These are phyloP conservation scores for Alternaria brassicicola DNA, from an alignment of 2,329 filamentous ascomycete genomes.

Conservation along the genomic window DNA sequence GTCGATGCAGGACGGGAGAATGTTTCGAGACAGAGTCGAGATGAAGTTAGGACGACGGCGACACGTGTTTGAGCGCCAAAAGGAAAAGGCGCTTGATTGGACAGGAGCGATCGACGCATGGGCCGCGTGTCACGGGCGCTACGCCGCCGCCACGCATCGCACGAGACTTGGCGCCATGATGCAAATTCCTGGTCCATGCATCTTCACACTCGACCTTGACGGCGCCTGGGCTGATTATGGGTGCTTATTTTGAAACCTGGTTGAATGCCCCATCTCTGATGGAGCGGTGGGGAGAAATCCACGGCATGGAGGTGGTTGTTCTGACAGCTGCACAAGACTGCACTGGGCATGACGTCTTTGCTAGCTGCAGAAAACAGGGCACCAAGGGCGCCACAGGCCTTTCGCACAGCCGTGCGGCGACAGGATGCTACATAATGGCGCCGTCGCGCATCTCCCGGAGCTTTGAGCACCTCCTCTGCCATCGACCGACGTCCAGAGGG, in stretches of 20 bases:
- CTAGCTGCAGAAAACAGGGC: conserved; percentile 42
- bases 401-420: conserved; percentile 26
- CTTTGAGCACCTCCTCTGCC: conserved; percentile 47
- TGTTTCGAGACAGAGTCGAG: not conserved
- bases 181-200: not conserved
- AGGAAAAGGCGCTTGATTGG: conserved; percentile 37
- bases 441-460: conserved; percentile 29
- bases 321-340: not conserved
- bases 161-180: conserved; percentile 3
- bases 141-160: conserved; percentile 37
- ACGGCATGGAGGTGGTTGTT: not conserved
- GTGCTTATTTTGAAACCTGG: not conserved
- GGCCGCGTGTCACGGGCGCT: conserved; percentile 29
- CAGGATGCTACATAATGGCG: conserved; percentile 42
- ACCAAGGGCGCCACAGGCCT: conserved; percentile 29
- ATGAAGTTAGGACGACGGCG: conserved; percentile 29
- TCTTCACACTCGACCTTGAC: not conserved
- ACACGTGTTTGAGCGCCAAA: conserved; percentile 28
- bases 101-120: conserved; percentile 15
- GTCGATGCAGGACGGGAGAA: not conserved
- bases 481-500: conserved; percentile 41
- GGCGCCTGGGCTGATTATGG: not conserved
- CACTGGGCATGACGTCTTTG: conserved; percentile 29
- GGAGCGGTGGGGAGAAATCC: not conserved
- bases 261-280: not conserved